Evolutionary conservation across 768 basidiomycete species (phyloP).

Genomic region (Pilatotrama ljubarskyi): DNA sequence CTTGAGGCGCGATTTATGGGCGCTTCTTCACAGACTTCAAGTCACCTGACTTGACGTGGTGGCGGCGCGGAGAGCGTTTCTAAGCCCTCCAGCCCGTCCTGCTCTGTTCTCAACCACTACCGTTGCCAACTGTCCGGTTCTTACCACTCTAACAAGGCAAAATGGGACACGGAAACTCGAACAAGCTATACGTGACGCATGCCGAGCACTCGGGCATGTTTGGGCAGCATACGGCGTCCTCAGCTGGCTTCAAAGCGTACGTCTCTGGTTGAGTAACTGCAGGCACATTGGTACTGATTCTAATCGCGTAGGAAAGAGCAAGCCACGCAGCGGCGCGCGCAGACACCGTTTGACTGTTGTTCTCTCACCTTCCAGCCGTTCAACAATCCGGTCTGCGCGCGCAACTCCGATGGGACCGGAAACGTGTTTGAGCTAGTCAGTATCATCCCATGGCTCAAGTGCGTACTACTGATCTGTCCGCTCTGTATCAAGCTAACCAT

Average conservation of each 20-base stretch:
- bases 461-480: constrained; percentile 29
- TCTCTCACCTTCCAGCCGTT: constrained; percentile 91
- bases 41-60: not conserved
- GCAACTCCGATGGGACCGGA: constrained; percentile 79
- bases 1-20: not conserved
- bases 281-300: not conserved
- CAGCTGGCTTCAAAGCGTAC: constrained; percentile 69
- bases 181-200: constrained; percentile 89
- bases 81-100: not conserved
- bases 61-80: constrained; percentile 4
- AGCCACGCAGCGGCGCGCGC: constrained; percentile 60
- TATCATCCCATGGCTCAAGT: constrained; percentile 95
- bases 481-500: not conserved
- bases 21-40: not conserved
- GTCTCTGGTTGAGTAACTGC: constrained; percentile 24
- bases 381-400: constrained; percentile 82
- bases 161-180: constrained; percentile 86
- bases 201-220: constrained; percentile 81
- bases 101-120: not conserved
- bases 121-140: not conserved
- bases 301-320: constrained; percentile 56
- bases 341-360: constrained; percentile 88
- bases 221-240: constrained; percentile 77
- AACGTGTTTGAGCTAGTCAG: constrained; percentile 86
- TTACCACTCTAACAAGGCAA: constrained; percentile 22